Percentiles rank a stretch among this genome's conserved stretches.
Evolutionary conservation across 83 land plant species (phyloP).

Genomic region (Diphasiastrum complanatum): DNA sequence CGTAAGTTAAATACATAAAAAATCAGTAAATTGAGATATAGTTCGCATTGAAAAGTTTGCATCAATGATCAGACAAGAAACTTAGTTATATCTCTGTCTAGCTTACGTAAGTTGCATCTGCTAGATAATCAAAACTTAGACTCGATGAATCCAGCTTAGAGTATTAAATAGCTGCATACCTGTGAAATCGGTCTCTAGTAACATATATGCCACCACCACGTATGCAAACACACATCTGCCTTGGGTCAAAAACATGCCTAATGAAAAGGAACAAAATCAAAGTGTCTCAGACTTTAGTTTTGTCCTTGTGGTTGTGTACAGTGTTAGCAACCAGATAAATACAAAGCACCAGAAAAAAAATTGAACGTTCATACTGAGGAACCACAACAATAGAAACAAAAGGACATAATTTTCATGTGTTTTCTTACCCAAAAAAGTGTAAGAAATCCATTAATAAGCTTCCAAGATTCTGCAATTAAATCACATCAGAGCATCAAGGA

Average conservation of each 20-base stretch:
- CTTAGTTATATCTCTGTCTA: too few relatives aligned
- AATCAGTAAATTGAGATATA: too few relatives aligned
- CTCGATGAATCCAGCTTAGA: too few relatives aligned
- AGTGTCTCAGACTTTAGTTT: background rate
- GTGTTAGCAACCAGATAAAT: background rate
- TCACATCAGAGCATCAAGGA: too few relatives aligned
- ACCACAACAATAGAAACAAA: background rate
- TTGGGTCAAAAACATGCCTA: constrained; percentile 93
- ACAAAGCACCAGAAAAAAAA: background rate
- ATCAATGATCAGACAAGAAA: too few relatives aligned
- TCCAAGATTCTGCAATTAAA: constrained; percentile 67
- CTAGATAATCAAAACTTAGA: background rate
- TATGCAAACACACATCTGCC: constrained; percentile 87
- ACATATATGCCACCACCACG: constrained; percentile 83
- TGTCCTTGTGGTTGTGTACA: background rate
- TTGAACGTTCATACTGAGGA: background rate
- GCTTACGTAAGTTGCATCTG: background rate
- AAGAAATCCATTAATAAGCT: constrained; percentile 90
- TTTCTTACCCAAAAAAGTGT: constrained; percentile 85
- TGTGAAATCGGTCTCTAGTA: constrained; percentile 69
- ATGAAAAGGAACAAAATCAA: constrained; percentile 2
- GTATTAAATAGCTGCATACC: constrained; percentile 31
- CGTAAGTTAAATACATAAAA: too few relatives aligned
- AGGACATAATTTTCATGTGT: background rate
- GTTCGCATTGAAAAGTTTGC: too few relatives aligned